Evolutionary conservation across 257 asterid genomes (phyloP), one percentile per base, ranked within the genome.

Genomic region (Ehretia macrophylla): DNA sequence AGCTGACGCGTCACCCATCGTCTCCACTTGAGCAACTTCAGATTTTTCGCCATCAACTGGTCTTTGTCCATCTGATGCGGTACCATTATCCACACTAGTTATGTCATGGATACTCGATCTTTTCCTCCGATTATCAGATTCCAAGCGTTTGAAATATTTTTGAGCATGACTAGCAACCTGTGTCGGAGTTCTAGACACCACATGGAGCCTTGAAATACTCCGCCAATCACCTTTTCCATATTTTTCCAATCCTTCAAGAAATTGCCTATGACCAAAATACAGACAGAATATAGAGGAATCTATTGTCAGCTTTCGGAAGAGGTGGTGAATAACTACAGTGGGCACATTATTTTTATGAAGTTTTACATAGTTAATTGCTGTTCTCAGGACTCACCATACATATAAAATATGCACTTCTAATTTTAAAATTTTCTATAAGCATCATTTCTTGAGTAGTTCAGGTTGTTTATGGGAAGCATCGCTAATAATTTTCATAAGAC

Each of bases 81-180:
- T 27, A 60, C 10, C 66, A 60, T 27, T 37, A 60, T 35, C 56
- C 32, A 27, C 56, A 49, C 37, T 32, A 61, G 58, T 18, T 44
- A 61, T 16, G 22, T 61, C 66, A 49, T 47, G 21, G 40, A 61
- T 49, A 21, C 66, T 61, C 32, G 32, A 27, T 48, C 48, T 61
- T 56, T 11, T 49, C 38, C 40, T 32, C 14, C 4, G 8, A 14
- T 32, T 59, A 10, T 59, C 20, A 60, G 9, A 13, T 32, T 50
- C 47, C 8, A 32, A 47, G 11, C 37, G 56, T 18, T 5, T 17
- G 37, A 32, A 61, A 56, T 32, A 61, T 18, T 61, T 61, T 21
- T 61, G 66, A 17, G 58, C 66, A 50, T 32, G 66, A 32, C 49
- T 61, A 14, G 66, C 66, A 35, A 49, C 66, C 48, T 61, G 58